Conservation (phyloP, 176 grass and related monocot species). For the Miscanthus lutarioriparius region DNA sequence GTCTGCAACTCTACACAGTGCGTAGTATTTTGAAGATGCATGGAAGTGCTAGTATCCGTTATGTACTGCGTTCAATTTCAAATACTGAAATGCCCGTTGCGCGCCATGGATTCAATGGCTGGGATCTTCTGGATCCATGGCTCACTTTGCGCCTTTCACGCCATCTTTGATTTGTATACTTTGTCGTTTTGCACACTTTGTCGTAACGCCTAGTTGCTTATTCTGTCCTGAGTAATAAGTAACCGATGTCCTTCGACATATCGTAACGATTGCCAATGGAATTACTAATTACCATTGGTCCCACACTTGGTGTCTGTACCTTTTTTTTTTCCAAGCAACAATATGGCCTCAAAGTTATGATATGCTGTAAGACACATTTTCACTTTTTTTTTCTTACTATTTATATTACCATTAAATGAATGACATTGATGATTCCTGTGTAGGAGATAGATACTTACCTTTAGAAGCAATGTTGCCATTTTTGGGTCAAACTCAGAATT, state of each 20-base stretch:
- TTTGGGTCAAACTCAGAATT: neutral
- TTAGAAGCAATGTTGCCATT: neutral
- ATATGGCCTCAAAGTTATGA: neutral
- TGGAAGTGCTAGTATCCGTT: neutral
- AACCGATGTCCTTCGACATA: neutral
- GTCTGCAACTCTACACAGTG: neutral
- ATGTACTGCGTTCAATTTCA: neutral
- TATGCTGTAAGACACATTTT: neutral
- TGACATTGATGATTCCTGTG: neutral
- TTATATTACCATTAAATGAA: conserved; percentile 7
- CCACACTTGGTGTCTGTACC: neutral
- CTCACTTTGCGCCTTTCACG: neutral
- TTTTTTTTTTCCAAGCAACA: neutral
- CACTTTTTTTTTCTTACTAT: neutral
- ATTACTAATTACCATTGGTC: neutral
- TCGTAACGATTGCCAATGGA: neutral
- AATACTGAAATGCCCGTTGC: neutral
- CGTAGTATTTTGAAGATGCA: neutral
- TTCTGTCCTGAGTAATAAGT: neutral
- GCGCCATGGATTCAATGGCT: neutral
- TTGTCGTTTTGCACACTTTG: neutral
- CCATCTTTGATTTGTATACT: neutral
- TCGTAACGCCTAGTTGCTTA: neutral
- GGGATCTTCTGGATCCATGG: neutral
- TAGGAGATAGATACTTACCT: neutral